phyloP scores from a whole-genome alignment of 2,329 filamentous ascomycete species.

The Graphilbum fragrans region DNA sequence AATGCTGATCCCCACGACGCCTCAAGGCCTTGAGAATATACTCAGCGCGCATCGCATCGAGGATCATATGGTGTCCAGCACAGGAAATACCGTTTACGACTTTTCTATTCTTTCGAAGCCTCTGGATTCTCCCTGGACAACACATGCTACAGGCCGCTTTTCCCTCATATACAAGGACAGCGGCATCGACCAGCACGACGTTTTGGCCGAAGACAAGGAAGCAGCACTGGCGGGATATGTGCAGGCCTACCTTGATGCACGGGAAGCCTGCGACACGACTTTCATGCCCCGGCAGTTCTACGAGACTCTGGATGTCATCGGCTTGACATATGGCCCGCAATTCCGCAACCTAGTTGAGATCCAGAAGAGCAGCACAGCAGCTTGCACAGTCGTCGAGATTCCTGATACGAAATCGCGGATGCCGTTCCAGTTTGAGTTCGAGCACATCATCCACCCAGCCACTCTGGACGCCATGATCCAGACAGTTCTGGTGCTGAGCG shows the following conservation, averaged over 20 bases:
- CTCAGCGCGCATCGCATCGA: slow-evolving; percentile 27
- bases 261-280: slow-evolving; percentile 17
- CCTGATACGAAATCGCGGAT: slow-evolving; percentile 39
- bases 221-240: slow-evolving; percentile 2
- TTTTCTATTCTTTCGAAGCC: slow-evolving; percentile 32
- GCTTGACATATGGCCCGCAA: slow-evolving; percentile 36
- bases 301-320: slow-evolving; percentile 34
- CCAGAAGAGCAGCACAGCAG: slow-evolving; percentile 10
- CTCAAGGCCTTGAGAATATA: slow-evolving; percentile 33
- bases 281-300: slow-evolving; percentile 34
- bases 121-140: slow-evolving; percentile 22
- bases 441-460: slow-evolving; percentile 43
- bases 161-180: slow-evolving; percentile 8
- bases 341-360: slow-evolving; percentile 34
- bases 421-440: slow-evolving; percentile 40
- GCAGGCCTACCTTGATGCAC: slow-evolving; percentile 13
- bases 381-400: slow-evolving; percentile 24
- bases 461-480: slow-evolving; percentile 47
- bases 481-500: slow-evolving; percentile 31
- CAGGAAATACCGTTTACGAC: slow-evolving; percentile 3
- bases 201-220: not conserved
- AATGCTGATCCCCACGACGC: slow-evolving; percentile 10
- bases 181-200: not conserved
- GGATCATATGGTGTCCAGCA: too few species aligned
- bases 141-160: slow-evolving; percentile 23